Base-by-base conservation (phyloP, 1,139 yeast species). In the Arxiozyma telluris region DNA sequence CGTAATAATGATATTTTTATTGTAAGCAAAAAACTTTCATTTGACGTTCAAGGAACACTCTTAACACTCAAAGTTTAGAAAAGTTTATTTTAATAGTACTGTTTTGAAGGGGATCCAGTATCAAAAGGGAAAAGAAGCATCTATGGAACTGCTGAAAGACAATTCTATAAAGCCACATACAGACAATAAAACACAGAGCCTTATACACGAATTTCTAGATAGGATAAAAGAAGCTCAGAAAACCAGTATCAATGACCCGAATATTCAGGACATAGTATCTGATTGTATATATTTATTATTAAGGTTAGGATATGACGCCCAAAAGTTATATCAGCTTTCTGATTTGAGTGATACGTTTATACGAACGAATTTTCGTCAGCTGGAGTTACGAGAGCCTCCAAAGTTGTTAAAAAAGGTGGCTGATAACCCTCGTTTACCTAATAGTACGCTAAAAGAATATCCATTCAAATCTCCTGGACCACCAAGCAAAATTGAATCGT, bases 281-380 rank as follows among this genome's bases (percentile, higher is more conserved):
- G 53, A 51, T 34, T 42, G 47, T 39, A 34, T 51, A 1, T 51
- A 34, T 39, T 17, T 51, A 20, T 23, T 51, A 18, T 41, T 47
- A 46, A 42, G 53, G 34, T 23, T 46, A 11, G 53, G 53, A 3
- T 51, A 51, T 23, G 41, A 38, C 9, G 23, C 38, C 17, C 23
- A 43, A 18, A 41, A 20, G 17, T 34, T 50, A 18, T n/a, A 22
- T 6, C 41, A 45, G 20, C 43, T 43, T 20, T n/a, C 52, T 17
- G 44, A 48, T 22, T 34, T 50, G 17, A 11, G 8, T 23, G 52
- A 50, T 17, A n/a, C 6, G 23, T 51, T 51, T 38, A 27, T 51
- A 17, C 27, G 25, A n/a, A 11, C 25, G 5, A 23, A 47, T n/a
- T 30, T 51, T 18, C 4, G 7, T n/a, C 47, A 51, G n/a, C 8